Percentiles rank a stretch among this genome's conserved stretches.
Evolutionary conservation across 2,329 filamentous ascomycete species (phyloP).

Genomic region (Thielaviopsis euricoi): DNA sequence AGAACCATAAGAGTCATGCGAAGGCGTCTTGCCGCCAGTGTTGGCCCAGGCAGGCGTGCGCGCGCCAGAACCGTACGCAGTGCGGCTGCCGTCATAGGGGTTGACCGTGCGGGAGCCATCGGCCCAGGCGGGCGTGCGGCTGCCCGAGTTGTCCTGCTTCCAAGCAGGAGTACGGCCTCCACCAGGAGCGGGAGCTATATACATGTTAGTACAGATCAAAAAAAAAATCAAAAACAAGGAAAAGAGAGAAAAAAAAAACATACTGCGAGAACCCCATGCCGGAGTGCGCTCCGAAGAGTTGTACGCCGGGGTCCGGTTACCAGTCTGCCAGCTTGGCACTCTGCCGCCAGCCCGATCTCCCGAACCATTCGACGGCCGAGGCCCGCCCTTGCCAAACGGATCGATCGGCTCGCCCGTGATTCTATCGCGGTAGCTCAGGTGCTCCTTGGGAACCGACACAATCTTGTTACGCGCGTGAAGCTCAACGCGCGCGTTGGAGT

Average conservation of each 20-base stretch:
- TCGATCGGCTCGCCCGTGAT: slow-evolving; percentile 65
- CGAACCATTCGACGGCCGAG: slow-evolving; percentile 21
- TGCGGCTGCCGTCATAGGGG: slow-evolving; percentile 57
- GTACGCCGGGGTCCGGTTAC: slow-evolving; percentile 52
- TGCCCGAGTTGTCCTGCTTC: slow-evolving; percentile 37
- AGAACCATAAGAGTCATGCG: slow-evolving; percentile 44
- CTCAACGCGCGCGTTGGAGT: slow-evolving; percentile 73
- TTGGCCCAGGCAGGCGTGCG: slow-evolving; percentile 61
- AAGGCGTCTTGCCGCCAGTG: slow-evolving; percentile 51
- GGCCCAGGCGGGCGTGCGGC: slow-evolving; percentile 54
- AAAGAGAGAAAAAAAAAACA: slow-evolving; percentile 21
- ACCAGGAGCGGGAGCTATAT: slow-evolving; percentile 32
- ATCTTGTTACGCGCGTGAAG: slow-evolving; percentile 89
- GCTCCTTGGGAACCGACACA: slow-evolving; percentile 65
- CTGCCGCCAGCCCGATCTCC: slow-evolving; percentile 28
- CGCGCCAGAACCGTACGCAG: slow-evolving; percentile 58
- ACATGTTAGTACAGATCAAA: slow-evolving; percentile 15
- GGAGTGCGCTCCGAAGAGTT: slow-evolving; percentile 53
- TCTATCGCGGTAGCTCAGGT: slow-evolving; percentile 73
- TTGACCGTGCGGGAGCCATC: slow-evolving; percentile 52
- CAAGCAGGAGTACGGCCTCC: slow-evolving; percentile 48
- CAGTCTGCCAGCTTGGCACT: slow-evolving; percentile 42
- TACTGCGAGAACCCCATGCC: slow-evolving; percentile 57
- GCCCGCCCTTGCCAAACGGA: slow-evolving; percentile 35
- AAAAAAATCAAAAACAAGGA: background rate